Evolutionary conservation across 306 rosid species (phyloP), one percentile per base, ranked within the genome.

Genomic region (Quercus engelmannii): DNA sequence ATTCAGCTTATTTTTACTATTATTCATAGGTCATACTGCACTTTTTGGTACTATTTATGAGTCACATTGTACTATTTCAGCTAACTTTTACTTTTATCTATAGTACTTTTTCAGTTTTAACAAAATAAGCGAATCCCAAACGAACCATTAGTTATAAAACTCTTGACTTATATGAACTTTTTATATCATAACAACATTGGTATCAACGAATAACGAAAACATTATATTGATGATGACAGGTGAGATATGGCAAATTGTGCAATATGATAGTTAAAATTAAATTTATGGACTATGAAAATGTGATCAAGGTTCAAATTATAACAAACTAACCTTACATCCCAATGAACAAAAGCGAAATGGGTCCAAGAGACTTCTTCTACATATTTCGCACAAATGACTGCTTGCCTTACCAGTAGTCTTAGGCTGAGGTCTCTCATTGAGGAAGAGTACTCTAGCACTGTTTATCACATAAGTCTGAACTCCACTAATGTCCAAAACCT

Each of bases 381-480:
- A 91, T 10, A 80, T 82, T 76, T 80, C 88, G 81, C 97, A 91
- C 1, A 86, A 74, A 76, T 85, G 86, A 17, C 91, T 65, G 63
- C 69, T 81, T 25, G 58, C 83, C 77, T 88, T 87, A 4, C 73
- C 83, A 31, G 67, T 73, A 58, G 57, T 73, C 75, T 76, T 88
- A 5, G 83, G 84, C n/a, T 90, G 97, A 69, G 92, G 93, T 59
- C 97, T 91, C 78, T 89, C 90, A n/a, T 91, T 91, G 31, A 91
- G 79, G 71, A 89, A 91, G 52, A 91, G 54, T 51, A 91, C 97
- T 82, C 89, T 88, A 2, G 96, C 93, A 55, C 91, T 86, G 87
- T 91, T 91, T 7, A 89, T 91, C 81, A 89, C 88, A 69, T 91
- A 91, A 0, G 92, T 91, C 71, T 91, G 97, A 85, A 91, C 93